A percentile compares a stretch with the other conserved stretches of the same genome.
phyloP scores from a whole-genome alignment of 352 stramenopile species.

The Phytophthora pluvialis region DNA sequence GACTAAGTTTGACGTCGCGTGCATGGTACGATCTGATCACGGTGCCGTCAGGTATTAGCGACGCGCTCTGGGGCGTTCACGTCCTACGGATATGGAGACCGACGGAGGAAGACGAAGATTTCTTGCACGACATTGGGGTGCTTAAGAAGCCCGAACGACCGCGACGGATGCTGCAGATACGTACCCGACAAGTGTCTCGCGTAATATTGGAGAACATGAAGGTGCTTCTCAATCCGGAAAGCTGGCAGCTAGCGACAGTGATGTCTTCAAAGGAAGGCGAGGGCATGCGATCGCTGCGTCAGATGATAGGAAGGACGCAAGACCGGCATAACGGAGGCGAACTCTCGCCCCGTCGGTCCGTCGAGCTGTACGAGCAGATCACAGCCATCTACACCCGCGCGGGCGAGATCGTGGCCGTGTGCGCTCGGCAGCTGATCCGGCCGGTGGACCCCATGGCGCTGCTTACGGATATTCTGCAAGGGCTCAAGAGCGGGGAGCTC shows the following conservation, averaged over 20 bases:
- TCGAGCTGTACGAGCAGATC: constrained; percentile 61
- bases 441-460: constrained; percentile 44
- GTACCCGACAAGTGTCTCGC: constrained; percentile 54
- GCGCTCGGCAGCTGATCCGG: constrained; percentile 58
- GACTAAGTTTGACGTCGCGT: constrained; percentile 51
- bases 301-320: constrained; percentile 18
- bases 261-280: constrained; percentile 27
- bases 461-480: constrained; percentile 40
- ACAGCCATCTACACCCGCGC: constrained; percentile 49
- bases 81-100: constrained; percentile 52
- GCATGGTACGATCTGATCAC: constrained; percentile 62
- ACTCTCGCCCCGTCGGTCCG: not conserved
- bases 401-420: constrained; percentile 61
- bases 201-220: constrained; percentile 63
- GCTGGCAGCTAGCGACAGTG: constrained; percentile 57
- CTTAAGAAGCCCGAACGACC: constrained; percentile 50
- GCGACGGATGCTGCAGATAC: constrained; percentile 52
- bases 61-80: constrained; percentile 58
- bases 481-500: constrained; percentile 34
- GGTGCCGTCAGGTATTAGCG: constrained; percentile 35
- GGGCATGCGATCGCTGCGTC: constrained; percentile 15
- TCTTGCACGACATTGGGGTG: constrained; percentile 49
- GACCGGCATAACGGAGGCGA: constrained; percentile 7
- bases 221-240: constrained; percentile 48
- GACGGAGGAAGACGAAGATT: constrained; percentile 40